phyloP scores from a whole-genome alignment of 306 rosid genomes.

The Cicer yamashitae region DNA sequence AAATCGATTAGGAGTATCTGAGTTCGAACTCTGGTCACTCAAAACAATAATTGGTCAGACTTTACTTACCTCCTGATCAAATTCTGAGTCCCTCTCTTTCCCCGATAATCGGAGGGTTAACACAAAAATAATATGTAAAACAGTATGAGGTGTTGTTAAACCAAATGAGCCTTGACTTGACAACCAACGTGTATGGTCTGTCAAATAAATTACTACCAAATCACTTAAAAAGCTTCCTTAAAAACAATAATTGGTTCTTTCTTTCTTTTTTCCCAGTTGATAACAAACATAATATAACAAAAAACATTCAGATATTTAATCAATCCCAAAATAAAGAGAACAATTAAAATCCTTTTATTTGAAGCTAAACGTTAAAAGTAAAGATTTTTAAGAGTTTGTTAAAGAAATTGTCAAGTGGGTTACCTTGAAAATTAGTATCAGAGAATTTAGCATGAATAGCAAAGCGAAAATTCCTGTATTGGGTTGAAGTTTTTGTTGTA shows the following conservation, averaged over 20 bases:
- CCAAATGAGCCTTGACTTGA: background rate
- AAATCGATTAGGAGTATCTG: too few species aligned
- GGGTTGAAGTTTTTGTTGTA: conserved; percentile 38
- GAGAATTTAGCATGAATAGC: conserved; percentile 50
- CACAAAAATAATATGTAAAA: background rate
- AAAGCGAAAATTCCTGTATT: conserved; percentile 32
- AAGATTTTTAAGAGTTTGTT: background rate
- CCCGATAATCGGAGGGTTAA: too few species aligned
- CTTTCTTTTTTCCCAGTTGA: background rate
- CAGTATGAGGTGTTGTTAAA: conserved; percentile 4
- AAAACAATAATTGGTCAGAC: too few species aligned
- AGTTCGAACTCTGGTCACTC: too few species aligned
- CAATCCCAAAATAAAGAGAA: conserved; percentile 1
- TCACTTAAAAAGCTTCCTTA: background rate
- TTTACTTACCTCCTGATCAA: too few species aligned
- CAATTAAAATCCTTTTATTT: background rate
- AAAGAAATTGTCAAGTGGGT: background rate
- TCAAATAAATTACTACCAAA: background rate
- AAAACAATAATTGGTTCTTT: background rate
- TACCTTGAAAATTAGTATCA: conserved; percentile 64
- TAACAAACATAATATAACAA: background rate
- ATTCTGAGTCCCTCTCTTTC: too few species aligned
- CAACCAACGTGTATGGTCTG: background rate
- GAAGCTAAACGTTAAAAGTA: conserved; percentile 1
- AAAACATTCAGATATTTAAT: background rate